Conservation (phyloP, 805 yeast genomes). For the Sugiyamaella valdiviana region DNA sequence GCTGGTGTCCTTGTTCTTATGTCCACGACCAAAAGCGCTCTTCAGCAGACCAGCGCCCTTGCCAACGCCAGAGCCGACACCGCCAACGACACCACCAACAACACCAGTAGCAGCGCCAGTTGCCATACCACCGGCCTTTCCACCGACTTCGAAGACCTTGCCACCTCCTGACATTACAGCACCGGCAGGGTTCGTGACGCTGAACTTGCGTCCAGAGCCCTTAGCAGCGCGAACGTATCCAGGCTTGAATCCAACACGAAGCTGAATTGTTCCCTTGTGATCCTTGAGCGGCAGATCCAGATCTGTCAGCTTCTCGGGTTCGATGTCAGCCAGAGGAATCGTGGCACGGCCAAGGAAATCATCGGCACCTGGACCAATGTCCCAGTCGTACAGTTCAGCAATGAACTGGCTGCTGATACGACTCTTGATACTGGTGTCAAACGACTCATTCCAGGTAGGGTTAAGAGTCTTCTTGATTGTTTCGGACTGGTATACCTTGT, state of each 20-base stretch:
- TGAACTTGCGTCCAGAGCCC: conserved; percentile 12
- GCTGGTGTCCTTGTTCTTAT: conserved; percentile 31
- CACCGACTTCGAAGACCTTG: conserved; percentile 46
- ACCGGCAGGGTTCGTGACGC: conserved; percentile 18
- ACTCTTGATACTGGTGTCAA: conserved; percentile 50
- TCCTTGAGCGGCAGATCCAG: conserved; percentile 48
- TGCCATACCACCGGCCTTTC: conserved; percentile 40
- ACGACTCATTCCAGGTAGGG: conserved; percentile 83
- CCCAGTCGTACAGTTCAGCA: conserved; percentile 80
- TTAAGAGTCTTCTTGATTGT: conserved; percentile 78
- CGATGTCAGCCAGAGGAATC: conserved; percentile 53
- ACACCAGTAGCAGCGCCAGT: conserved; percentile 36
- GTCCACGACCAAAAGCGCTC: conserved; percentile 35
- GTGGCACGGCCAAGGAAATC: conserved; percentile 68
- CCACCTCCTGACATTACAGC: conserved; percentile 42
- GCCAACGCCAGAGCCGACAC: conserved; percentile 29
- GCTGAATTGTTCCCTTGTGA: conserved; percentile 55
- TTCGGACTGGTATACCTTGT: conserved; percentile 63
- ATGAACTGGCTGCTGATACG: conserved; percentile 54
- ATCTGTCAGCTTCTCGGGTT: conserved; percentile 49
- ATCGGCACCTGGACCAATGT: conserved; percentile 79
- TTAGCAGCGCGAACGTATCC: conserved; percentile 42
- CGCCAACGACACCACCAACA: conserved; percentile 39
- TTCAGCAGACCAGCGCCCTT: conserved; percentile 23
- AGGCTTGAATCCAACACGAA: conserved; percentile 62